Conservation (phyloP, 2,329 filamentous ascomycete species). For the Trichoderma breve region DNA sequence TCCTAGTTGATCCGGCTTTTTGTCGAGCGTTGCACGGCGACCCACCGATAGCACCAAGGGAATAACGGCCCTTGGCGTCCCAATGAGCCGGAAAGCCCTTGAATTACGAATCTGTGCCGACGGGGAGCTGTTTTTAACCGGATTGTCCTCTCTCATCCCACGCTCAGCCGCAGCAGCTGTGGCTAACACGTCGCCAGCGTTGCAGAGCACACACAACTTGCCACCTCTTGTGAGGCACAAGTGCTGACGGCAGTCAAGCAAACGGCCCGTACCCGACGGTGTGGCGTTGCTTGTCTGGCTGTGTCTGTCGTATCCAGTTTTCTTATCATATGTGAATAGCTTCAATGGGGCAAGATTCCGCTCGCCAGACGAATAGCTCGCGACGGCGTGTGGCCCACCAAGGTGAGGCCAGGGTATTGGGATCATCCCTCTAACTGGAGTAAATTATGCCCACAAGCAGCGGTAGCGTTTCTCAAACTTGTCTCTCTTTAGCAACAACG, state of each 20-base stretch:
- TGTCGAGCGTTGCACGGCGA: not conserved
- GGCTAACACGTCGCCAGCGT: not conserved
- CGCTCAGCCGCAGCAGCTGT: not conserved
- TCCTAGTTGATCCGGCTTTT: not conserved
- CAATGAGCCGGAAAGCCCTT: not conserved
- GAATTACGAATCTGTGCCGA: not conserved
- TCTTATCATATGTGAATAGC: not conserved
- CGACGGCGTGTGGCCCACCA: not conserved
- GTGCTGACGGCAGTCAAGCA: not conserved
- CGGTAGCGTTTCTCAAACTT: not conserved
- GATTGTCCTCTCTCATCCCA: not conserved
- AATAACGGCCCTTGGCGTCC: not conserved
- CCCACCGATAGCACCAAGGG: not conserved
- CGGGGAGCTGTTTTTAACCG: not conserved
- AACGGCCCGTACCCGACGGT: slow-evolving; percentile 8
- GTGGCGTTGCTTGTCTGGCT: not conserved
- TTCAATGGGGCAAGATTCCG: not conserved
- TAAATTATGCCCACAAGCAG: not conserved
- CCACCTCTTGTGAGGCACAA: not conserved
- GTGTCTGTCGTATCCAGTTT: not conserved
- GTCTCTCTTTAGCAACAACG: not conserved
- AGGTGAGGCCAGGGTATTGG: not conserved
- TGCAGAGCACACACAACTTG: not conserved
- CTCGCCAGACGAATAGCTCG: not conserved
- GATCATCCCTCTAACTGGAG: not conserved